Evolutionary conservation across 2,329 filamentous ascomycete species (phyloP), one percentile per base, ranked within the genome.

Genomic region (Paraphaeosphaeria sporulosa): DNA sequence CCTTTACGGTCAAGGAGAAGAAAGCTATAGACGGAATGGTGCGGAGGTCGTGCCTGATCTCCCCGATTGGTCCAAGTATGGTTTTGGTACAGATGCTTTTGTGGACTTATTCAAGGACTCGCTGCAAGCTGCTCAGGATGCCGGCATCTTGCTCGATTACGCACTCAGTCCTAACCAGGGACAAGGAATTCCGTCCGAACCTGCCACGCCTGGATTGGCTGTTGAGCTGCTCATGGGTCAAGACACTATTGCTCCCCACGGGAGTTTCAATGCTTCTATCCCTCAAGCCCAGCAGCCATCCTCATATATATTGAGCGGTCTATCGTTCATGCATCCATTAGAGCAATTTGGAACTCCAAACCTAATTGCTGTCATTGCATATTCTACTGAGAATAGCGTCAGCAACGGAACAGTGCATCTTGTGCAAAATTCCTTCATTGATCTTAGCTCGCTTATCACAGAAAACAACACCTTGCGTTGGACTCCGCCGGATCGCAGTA

Each of bases 151-250:
- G 4, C 76, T 85, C 65, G 82, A 85, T 62, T 81, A 83, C 64
- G 71, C 79, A 0, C 50, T 84, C 1, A 83, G 82, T 0, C 78
- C 82, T 0, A 82, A 82, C 60, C 79, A 83, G 64, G 83, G 82
- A 4, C 75, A 79, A 48, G 83, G 83, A 15, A 80, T 83, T 3
- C 82, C 82, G 0, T 69, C 74, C 17, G 57, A 64, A n/a, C 59
- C 64, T 4, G 47, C 8, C 4, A 61, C 62, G 0, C 47, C 32
- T 5, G 68, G 68, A 1, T 55, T 71, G 6, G 62, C 67, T 7
- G 55, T 64, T 1, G 46, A 71, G 49, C 50, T 68, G n/a, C 43
- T 59, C 23, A 59, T 57, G 55, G 57, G 58, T 32, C 67, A 66
- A n/a, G 58, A 50, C 2, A 64, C 63, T 0, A 40, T 71, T 13